These are phyloP conservation scores for Penicillium macrosclerotiorum DNA, from an alignment of 495 filamentous ascomycete species.

Conservation along the genomic window DNA sequence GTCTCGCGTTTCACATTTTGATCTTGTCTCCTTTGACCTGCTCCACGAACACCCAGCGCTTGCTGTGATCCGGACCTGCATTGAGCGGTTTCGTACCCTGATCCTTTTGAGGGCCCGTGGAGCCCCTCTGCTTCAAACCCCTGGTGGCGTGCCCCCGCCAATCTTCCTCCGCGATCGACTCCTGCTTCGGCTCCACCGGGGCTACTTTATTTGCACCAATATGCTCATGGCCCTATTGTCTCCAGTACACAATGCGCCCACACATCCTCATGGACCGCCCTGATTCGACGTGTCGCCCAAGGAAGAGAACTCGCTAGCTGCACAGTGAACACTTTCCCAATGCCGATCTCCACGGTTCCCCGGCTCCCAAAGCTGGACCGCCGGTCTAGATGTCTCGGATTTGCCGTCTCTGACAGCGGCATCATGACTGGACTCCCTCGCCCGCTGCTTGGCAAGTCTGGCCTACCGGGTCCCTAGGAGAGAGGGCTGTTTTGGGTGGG, in stretches of 20 bases:
- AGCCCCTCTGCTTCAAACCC: slow-evolving; percentile 8
- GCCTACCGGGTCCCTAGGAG: not conserved
- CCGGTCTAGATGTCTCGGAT: slow-evolving; percentile 13
- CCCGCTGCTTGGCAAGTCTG: not conserved
- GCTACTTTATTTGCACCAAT: slow-evolving; percentile 7
- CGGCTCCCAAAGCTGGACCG: slow-evolving; percentile 1
- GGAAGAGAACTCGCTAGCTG: not conserved
- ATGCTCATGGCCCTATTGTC: no score
- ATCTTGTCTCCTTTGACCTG: no score
- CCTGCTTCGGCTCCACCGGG: slow-evolving; percentile 5
- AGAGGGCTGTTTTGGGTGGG: no score
- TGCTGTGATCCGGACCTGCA: not conserved
- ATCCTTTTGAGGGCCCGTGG: not conserved
- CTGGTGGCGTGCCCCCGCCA: not conserved
- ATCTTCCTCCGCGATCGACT: slow-evolving; percentile 1
- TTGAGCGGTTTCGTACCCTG: not conserved
- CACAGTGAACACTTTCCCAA: slow-evolving; percentile 10
- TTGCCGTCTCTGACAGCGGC: not conserved
- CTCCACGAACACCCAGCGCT: not conserved
- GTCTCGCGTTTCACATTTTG: no score
- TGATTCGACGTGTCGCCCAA: slow-evolving; percentile 9
- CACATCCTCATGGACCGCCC: slow-evolving; percentile 1
- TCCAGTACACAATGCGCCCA: no score
- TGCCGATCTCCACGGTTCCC: slow-evolving; percentile 12
- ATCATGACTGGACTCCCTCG: not conserved